A percentile compares a stretch with the other conserved stretches of the same genome.
Evolutionary conservation across 306 rosid genomes (phyloP).

Genomic region (Lotus japonicus): DNA sequence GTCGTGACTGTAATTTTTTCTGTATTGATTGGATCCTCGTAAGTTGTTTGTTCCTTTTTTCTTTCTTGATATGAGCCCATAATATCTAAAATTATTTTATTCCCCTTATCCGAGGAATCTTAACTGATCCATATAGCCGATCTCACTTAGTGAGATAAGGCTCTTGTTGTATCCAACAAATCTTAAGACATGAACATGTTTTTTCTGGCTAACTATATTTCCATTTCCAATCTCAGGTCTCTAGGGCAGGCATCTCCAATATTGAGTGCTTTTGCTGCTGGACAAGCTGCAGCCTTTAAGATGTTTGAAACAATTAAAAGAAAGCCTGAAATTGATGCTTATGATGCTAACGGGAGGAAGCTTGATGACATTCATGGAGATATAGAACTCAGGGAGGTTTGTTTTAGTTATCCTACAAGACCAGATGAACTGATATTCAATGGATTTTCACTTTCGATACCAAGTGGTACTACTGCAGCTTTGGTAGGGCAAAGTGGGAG

Average conservation of each 20-base stretch:
- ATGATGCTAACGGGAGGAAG: conserved; percentile 33
- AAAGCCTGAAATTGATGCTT: conserved; percentile 60
- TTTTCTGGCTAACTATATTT: neutral
- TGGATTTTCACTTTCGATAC: conserved; percentile 39
- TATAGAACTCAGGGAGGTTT: conserved; percentile 38
- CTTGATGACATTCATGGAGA: conserved; percentile 34
- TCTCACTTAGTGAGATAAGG: no score
- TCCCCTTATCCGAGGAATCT: neutral
- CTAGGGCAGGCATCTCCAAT: conserved; percentile 76
- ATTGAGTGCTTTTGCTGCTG: conserved; percentile 61
- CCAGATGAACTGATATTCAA: conserved; percentile 37
- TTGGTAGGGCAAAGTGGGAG: conserved; percentile 80
- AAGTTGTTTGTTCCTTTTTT: conserved; percentile 17
- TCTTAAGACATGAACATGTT: no score
- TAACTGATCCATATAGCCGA: no score
- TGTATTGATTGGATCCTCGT: conserved; percentile 56
- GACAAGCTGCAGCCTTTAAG: conserved; percentile 73
- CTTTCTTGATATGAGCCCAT: neutral
- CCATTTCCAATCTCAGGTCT: conserved; percentile 35
- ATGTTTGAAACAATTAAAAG: conserved; percentile 68
- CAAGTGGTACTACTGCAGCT: conserved; percentile 50
- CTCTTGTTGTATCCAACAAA: no score
- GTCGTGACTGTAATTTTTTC: conserved; percentile 51
- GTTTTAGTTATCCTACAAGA: conserved; percentile 55
- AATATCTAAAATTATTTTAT: neutral